Conservation (phyloP, 305 asterid genomes). For the Stenogyne calaminthoides region DNA sequence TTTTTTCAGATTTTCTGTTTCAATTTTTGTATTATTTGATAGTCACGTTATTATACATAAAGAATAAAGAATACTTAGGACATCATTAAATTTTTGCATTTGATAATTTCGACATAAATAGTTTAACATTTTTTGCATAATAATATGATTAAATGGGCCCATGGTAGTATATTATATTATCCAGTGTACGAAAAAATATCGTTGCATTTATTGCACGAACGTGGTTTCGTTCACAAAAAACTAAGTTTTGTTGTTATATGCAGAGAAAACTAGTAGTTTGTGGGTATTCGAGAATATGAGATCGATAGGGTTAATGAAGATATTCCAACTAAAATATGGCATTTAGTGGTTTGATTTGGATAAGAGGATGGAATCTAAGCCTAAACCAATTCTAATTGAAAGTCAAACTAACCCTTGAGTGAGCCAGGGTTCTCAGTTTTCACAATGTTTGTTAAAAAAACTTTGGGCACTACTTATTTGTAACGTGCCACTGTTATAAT, state of each 20-base stretch:
- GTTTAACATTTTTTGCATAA: neutral
- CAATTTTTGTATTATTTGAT: too few relatives aligned
- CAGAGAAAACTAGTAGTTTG: neutral
- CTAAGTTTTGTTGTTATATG: neutral
- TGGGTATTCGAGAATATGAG: neutral
- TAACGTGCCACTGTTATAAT: too few relatives aligned
- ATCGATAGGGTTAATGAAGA: neutral
- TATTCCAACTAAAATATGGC: constrained; percentile 2
- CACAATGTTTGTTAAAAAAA: neutral
- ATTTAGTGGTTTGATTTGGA: constrained; percentile 25
- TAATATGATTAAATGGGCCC: neutral
- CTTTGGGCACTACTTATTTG: too few relatives aligned
- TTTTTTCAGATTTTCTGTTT: too few relatives aligned
- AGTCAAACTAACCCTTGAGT: constrained; percentile 21
- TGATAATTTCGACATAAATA: too few relatives aligned
- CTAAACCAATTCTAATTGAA: neutral
- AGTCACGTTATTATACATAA: too few relatives aligned
- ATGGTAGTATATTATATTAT: neutral
- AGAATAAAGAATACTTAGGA: too few relatives aligned
- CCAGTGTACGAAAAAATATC: neutral
- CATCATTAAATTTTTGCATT: too few relatives aligned
- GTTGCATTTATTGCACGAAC: neutral
- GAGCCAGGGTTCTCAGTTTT: too few relatives aligned
- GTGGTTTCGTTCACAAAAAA: neutral
- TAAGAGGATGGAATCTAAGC: constrained; percentile 16